Conservation (phyloP, 2,329 filamentous ascomycete genomes). For the Torrubiellomyces zombiae region DNA sequence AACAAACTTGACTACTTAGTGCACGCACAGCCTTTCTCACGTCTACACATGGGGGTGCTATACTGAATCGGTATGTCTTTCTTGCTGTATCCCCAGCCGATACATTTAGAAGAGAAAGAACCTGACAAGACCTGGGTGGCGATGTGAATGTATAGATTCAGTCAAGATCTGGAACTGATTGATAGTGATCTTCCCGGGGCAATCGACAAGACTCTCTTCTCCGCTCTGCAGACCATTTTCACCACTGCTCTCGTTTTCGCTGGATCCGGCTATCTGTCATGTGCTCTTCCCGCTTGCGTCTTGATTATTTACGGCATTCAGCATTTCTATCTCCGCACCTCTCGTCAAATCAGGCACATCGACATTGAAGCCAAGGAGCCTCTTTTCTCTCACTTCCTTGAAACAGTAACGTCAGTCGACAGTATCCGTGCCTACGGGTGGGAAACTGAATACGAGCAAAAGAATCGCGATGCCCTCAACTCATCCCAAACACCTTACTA, state of each 20-base stretch:
- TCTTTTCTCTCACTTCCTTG: conserved; percentile 11
- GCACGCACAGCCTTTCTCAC: conserved; percentile 16
- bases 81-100: too few relatives aligned
- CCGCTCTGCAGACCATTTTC: too few relatives aligned
- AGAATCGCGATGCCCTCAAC: conserved; percentile 14
- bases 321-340: conserved; percentile 13
- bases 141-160: conserved; percentile 16
- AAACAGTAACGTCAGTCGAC: conserved; percentile 7
- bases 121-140: too few relatives aligned
- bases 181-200: conserved; percentile 18
- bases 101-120: too few relatives aligned
- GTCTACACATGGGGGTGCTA: conserved; percentile 16
- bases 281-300: conserved; percentile 10
- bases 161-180: conserved; percentile 21
- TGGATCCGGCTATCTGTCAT: neutral
- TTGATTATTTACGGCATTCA: conserved; percentile 9
- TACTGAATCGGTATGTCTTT: conserved; percentile 13
- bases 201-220: conserved; percentile 9
- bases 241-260: neutral
- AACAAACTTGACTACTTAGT: too few relatives aligned
- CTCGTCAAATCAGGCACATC: conserved; percentile 13
- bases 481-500: conserved; percentile 16
- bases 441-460: conserved; percentile 5
- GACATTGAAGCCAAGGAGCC: conserved; percentile 13
- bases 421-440: conserved; percentile 18